These are phyloP conservation scores for Cystodermella granulosa DNA, from an alignment of 1,284 basidiomycete species.

Conservation along the genomic window DNA sequence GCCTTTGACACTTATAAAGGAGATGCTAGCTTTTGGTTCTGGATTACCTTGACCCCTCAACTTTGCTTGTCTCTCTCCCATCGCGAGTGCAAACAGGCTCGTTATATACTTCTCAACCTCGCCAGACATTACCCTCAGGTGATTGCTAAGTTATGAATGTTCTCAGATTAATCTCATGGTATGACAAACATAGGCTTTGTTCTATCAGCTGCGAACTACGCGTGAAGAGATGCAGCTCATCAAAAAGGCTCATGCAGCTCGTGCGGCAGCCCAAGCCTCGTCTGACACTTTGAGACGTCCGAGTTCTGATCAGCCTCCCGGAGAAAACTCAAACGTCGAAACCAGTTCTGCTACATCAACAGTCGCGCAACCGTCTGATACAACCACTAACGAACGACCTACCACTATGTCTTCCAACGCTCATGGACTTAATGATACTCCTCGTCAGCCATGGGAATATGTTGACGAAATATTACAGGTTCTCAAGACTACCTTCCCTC, in stretches of 20 bases:
- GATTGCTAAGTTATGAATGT: slow-evolving; percentile 13
- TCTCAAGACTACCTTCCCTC: slow-evolving; percentile 93
- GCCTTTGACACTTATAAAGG: slow-evolving; percentile 97
- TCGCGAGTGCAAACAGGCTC: slow-evolving; percentile 88
- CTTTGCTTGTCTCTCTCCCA: slow-evolving; percentile 88
- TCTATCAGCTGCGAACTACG: slow-evolving; percentile 90
- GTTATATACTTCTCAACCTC: slow-evolving; percentile 84
- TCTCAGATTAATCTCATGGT: not conserved
- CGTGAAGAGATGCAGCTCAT: slow-evolving; percentile 78
- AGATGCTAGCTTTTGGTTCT: slow-evolving; percentile 96
- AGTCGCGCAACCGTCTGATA: slow-evolving; percentile 14
- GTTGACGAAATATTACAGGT: slow-evolving; percentile 94
- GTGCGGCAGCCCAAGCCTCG: slow-evolving; percentile 28
- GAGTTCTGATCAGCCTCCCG: slow-evolving; percentile 23
- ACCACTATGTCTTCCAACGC: slow-evolving; percentile 7
- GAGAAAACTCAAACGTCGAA: slow-evolving; percentile 21
- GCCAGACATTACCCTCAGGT: slow-evolving; percentile 94
- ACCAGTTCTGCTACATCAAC: slow-evolving; percentile 16
- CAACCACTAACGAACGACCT: slow-evolving; percentile 8
- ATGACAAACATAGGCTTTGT: slow-evolving; percentile 69
- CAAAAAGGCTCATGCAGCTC: slow-evolving; percentile 37
- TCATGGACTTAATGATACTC: slow-evolving; percentile 28
- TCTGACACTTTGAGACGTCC: slow-evolving; percentile 26
- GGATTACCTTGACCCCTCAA: slow-evolving; percentile 97
- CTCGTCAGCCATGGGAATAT: slow-evolving; percentile 81